Base-by-base conservation (phyloP, 2,329 filamentous ascomycete genomes). In the Leptographium procerum region DNA sequence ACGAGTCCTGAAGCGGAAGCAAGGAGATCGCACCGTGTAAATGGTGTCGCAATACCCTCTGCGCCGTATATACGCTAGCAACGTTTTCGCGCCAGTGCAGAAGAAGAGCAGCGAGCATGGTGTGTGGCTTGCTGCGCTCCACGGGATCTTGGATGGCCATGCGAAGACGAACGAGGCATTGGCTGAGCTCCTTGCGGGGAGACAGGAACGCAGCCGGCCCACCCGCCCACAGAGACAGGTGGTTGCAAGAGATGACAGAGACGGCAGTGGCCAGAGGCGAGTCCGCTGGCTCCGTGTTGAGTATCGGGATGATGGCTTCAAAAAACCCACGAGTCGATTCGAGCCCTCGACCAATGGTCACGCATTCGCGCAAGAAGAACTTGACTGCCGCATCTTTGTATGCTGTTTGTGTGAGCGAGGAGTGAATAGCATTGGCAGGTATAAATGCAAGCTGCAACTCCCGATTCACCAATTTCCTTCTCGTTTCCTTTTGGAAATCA, bases 71-170 rank as follows among this genome's bases (percentile, higher is more conserved):
- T 16, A 55, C 53, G 10, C 53, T 28, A 28, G 40, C 53, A 2
- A 55, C 40, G 28, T 55, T 55, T 47, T 55, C 53, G 36, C 53
- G 53, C 53, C 53, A 55, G 40, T 55, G 53, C 36, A 55, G 53
- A 7, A 55, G 40, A 16, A 55, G 53, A n/a, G 53, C 26, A 28
- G 53, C 53, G 6, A 55, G 53, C 14, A 47, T 55, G 16, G 53
- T 55, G 16, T 55, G 53, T 11, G 53, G 53, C 16, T 55, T 45
- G 24, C 24, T 47, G 24, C 53, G 24, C 10, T 55, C 53, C 34
- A 33, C 53, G 36, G 53, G 53, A 28, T 55, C 53, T 28, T 55
- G 36, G 36, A 47, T n/a, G 26, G 53, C 53, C 14, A 14, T 19
- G 36, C 53, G 40, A 14, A 55, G 53, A 55, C 53, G 24, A 29